Percentiles rank a stretch among this genome's conserved stretches.
Evolutionary conservation across 2,329 filamentous ascomycete species (phyloP).

Genomic region (Elsinoe australis): DNA sequence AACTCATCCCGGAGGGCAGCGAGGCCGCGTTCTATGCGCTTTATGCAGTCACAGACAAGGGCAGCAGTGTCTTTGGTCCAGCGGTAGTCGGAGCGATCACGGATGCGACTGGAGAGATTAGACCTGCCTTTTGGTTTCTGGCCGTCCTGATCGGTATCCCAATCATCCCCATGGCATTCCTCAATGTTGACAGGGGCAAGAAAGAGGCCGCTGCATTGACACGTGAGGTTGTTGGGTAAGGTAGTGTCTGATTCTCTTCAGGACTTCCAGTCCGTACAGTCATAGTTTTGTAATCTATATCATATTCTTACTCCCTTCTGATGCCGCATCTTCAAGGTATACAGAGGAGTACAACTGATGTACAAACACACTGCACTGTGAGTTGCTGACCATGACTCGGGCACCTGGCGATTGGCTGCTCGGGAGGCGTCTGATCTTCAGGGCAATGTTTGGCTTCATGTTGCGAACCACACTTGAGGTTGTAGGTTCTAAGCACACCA

Average conservation of each 20-base stretch:
- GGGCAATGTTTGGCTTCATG: too few species aligned
- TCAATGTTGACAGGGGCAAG: conserved; percentile 63
- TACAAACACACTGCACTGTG: too few species aligned
- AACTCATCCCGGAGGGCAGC: conserved; percentile 86
- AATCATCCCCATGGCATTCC: conserved; percentile 73
- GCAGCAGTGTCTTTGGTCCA: conserved; percentile 86
- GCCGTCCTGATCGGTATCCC: conserved; percentile 77
- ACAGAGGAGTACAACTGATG: too few species aligned
- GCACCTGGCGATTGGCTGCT: too few species aligned
- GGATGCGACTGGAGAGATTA: conserved; percentile 52
- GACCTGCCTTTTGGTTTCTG: conserved; percentile 79
- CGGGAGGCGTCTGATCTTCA: too few species aligned
- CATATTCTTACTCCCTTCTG: too few species aligned
- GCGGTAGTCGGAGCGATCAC: conserved; percentile 91
- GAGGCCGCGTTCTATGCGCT: conserved; percentile 95
- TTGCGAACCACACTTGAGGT: too few species aligned
- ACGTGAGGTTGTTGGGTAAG: conserved; percentile 24
- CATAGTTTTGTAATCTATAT: too few species aligned
- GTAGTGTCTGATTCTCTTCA: not conserved
- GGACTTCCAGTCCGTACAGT: not conserved
- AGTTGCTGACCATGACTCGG: too few species aligned
- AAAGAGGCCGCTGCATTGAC: conserved; percentile 37
- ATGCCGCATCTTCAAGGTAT: too few species aligned
- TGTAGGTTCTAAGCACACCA: too few species aligned
- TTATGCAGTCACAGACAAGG: conserved; percentile 97